Evolutionary conservation across 1,139 yeast species (phyloP), one percentile per base, ranked within the genome.

Genomic region (Magnusiomyces fungicola): DNA sequence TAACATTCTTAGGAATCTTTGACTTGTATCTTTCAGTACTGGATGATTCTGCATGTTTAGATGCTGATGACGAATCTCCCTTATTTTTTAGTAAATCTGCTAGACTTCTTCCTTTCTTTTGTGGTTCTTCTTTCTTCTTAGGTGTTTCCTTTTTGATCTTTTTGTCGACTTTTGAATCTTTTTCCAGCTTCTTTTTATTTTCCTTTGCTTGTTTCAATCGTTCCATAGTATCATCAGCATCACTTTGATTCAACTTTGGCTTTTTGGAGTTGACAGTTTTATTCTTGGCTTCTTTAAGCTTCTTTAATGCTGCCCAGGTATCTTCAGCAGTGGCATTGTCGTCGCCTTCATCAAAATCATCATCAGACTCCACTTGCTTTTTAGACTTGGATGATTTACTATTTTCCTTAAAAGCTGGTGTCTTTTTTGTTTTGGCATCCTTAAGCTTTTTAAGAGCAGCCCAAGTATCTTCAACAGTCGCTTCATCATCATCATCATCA

Each of bases 371-470:
- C 30, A 27, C 30, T 27, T 27, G 7, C 30, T 27, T 12, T 27
- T 27, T 27, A n/a, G n/a, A n/a, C 30, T 27, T 27, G 12, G 10
- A 7, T 12, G 7, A 7, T 12, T 27, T 27, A 27, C 30, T 27
- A 27, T 27, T 12, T 7, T 12, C 12, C 30, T 27, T 27, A 7
- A 9, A 16, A 16, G 24, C 24, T 24, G 37, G 14, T 43, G 40
- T 41, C 23, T 50, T 49, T 12, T 49, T 50, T 12, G 33, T 47
- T 10, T 54, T 39, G 56, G 33, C 53, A 14, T 68, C 70, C 56
- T 76, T 76, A 45, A 69, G 53, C 2, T 71, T 73, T 52, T 71
- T 71, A 40, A 76, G 62, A 47, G 72, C 71, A 0, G 72, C 75
- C 63, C 72, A 63, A 1, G 78, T 74, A 50, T 72, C 70, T 46